These are phyloP conservation scores for Globisporangium okanoganense DNA, from an alignment of 352 stramenopile genomes.

Conservation along the genomic window DNA sequence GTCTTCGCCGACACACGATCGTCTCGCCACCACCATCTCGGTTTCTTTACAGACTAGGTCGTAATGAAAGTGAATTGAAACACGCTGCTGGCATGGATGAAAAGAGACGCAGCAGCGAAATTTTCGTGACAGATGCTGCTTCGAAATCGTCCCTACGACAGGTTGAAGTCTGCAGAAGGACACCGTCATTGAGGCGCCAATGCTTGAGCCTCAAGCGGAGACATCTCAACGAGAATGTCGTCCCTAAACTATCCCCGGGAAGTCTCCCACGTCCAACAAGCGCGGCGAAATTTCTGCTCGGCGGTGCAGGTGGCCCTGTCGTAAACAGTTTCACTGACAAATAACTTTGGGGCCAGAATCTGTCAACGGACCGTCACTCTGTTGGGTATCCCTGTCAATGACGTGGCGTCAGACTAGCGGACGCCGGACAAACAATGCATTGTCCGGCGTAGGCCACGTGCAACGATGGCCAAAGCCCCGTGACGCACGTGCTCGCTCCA, in stretches of 20 bases:
- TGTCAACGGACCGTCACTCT: constrained; percentile 6
- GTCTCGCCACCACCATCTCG: too few relatives aligned
- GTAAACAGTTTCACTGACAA: not conserved
- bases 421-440: too few relatives aligned
- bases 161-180: not conserved
- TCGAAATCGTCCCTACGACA: not conserved
- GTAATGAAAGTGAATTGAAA: not conserved
- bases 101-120: not conserved
- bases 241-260: too few relatives aligned
- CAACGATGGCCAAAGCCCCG: too few relatives aligned
- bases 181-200: too few relatives aligned
- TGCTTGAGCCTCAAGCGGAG: too few relatives aligned
- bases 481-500: too few relatives aligned
- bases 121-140: not conserved
- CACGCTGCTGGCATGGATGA: not conserved
- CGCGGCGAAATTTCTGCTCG: constrained; percentile 3
- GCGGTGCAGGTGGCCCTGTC: not conserved
- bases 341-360: constrained; percentile 5
- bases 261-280: too few relatives aligned
- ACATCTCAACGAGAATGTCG: too few relatives aligned
- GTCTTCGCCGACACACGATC: too few relatives aligned
- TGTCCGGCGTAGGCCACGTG: too few relatives aligned
- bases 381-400: not conserved
- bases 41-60: too few relatives aligned
- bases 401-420: not conserved